Base-by-base conservation (phyloP, 495 filamentous ascomycete genomes). In the Penicillium lividum region DNA sequence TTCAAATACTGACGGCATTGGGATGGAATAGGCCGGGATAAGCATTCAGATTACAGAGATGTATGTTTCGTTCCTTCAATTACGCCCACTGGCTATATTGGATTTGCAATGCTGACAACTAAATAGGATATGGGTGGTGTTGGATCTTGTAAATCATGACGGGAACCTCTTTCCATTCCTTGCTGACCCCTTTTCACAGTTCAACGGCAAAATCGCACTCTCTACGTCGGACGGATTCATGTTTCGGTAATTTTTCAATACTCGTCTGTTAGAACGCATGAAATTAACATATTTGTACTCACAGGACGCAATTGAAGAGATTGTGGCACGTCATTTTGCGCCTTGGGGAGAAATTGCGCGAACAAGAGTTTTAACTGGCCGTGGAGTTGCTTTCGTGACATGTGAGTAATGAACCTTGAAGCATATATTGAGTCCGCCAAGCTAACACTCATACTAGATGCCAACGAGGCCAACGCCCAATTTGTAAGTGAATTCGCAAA, bases 311-410 rank as follows among this genome's bases (percentile, higher is more conserved):
- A 48, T 49, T 38, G 54, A 56, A 40, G 94, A 98, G 72, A 83
- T 97, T n/a, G 92, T 96, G 3, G 86, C 92, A 31, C 80, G 94
- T 10, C 93, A 98, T 71, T 96, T 97, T 61, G 84, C 89, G 3
- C 93, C 97, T 74, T 98, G 92, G 91, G 94, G 94, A 4, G 86
- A 91, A 64, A 77, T 98, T 31, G 94, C 97, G 60, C 82, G 94
- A 5, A 90, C 86, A 30, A 84, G 93, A 50, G 93, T 96, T n/a
- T 77, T 98, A n/a, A 95, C 92, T 22, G 86, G 84, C 7, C 75
- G 94, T 3, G 94, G 94, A 47, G 93, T 98, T 4, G 94, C 87
- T 0, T 96, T 97, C 72, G 84, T 97, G 18, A 97, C 51, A 53
- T 49, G 58, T 56, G 10, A 45, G 5, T 95, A 25, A 43, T n/a